Base-by-base conservation (phyloP, 257 asterid genomes). In the Nicotiana noctiflora region DNA sequence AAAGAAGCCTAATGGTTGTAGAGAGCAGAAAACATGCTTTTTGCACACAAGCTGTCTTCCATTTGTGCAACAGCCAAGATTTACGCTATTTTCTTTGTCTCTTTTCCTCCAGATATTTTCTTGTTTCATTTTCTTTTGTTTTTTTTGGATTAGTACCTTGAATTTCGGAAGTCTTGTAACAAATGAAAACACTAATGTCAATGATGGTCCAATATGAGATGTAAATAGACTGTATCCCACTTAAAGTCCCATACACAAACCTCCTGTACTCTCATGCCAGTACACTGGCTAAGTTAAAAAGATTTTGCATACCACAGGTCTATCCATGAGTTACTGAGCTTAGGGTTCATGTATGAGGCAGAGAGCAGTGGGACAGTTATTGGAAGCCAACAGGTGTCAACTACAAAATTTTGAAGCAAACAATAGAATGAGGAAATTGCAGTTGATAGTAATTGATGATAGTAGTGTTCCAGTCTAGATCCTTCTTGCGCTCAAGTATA, bases 401-500 rank as follows among this genome's bases (percentile, higher is more conserved):
- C 53, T 14, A 74, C 61, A 74, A 23, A 44, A 44, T 12, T 70
- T 70, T 70, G 78, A 74, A 74, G 40, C 40, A 74, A 49, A 74
- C 23, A 74, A 7, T 74, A 18, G 78, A 44, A 44, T 70, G 77
- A 68, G 55, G 76, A 70, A 70, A 19, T 51, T 68, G 34, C 23
- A 72, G 40, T 72, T 72, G 78, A 46, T 59, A 10, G 37, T 49
- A 32, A 25, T 49, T 46, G 21, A 72, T 49, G 59, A 72, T 72
- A 49, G 51, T 74, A 23, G 40, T 19, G 77, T 29, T 74, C 51
- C 40, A 74, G 40, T 31, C 61, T 7, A 15, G 61, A 23, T 49
- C 44, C 78, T 74, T 59, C 61, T 74, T 74, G 78, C 6, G 51
- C 40, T 74, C 78, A 49, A 74, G 74, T 15, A 64, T 23, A 21